phyloP scores from a whole-genome alignment of 2,329 filamentous ascomycete species.

The Sporothrix phasma region DNA sequence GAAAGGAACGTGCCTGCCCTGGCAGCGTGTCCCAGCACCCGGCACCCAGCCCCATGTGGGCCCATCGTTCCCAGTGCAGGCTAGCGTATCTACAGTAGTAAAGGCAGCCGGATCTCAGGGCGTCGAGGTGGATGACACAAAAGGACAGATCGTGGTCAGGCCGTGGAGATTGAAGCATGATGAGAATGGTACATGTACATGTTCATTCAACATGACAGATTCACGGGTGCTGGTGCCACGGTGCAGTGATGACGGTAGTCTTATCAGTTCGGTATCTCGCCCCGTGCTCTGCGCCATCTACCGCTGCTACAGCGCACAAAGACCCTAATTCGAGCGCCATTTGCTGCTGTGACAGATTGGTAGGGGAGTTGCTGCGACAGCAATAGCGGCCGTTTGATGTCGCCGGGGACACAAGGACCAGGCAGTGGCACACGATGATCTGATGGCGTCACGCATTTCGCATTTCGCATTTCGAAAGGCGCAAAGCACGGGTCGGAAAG shows the following conservation, averaged over 20 bases:
- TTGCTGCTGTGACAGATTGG: not conserved
- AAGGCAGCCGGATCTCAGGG: no score
- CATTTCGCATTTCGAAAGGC: no score
- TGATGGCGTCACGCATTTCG: constrained; percentile 2
- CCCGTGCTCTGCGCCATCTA: not conserved
- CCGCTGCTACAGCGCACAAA: not conserved
- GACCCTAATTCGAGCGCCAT: no score
- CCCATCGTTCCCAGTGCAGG: not conserved
- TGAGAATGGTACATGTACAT: no score
- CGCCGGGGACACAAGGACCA: not conserved
- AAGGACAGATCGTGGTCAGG: not conserved
- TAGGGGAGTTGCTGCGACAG: constrained; percentile 2
- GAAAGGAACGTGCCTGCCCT: constrained; percentile 1
- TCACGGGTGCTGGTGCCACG: no score
- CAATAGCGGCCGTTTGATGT: not conserved
- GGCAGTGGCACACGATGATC: not conserved
- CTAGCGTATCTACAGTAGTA: not conserved
- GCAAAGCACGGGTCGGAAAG: not conserved
- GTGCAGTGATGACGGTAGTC: no score
- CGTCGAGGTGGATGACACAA: no score
- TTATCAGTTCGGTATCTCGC: not conserved
- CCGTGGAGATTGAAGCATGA: no score
- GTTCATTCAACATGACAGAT: no score
- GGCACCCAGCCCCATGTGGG: not conserved
- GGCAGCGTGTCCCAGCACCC: not conserved